These are phyloP conservation scores for Mycena belliarum DNA, from an alignment of 768 basidiomycete species.

Conservation along the genomic window DNA sequence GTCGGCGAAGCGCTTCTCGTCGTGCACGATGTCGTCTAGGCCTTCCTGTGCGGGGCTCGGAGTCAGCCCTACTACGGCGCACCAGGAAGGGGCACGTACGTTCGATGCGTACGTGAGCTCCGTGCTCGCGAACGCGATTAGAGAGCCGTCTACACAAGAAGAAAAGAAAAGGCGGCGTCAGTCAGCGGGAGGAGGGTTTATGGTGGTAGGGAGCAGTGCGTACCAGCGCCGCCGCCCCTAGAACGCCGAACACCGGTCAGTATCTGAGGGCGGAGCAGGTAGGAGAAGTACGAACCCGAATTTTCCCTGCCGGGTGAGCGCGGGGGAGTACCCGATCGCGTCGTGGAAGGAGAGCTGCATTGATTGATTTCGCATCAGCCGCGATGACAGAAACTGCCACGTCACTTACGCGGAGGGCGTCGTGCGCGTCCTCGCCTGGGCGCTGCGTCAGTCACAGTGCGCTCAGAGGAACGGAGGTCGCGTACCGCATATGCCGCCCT, in stretches of 20 bases:
- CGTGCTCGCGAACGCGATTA: slow-evolving; percentile 5
- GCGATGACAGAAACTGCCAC: too few species aligned
- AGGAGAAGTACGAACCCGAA: slow-evolving; percentile 5
- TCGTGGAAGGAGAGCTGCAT: slow-evolving; percentile 21
- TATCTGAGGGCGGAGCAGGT: too few species aligned
- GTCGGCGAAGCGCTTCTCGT: slow-evolving; percentile 1
- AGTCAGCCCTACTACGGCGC: too few species aligned
- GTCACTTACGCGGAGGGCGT: slow-evolving; percentile 15
- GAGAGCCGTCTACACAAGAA: slow-evolving; percentile 18
- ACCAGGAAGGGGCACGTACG: too few species aligned
- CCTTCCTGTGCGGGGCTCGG: background rate
- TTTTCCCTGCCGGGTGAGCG: background rate
- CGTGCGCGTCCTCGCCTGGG: slow-evolving; percentile 18
- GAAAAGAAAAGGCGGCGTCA: too few species aligned
- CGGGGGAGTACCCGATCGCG: slow-evolving; percentile 18
- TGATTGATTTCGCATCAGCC: too few species aligned
- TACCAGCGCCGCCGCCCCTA: slow-evolving; percentile 17
- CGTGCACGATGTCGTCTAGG: slow-evolving; percentile 7
- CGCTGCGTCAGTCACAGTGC: background rate
- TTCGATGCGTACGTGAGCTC: slow-evolving; percentile 13
- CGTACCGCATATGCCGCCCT: slow-evolving; percentile 6
- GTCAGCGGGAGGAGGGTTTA: too few species aligned
- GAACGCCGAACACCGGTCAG: too few species aligned
- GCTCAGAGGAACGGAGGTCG: too few species aligned
- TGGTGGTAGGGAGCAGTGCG: too few species aligned